Evolutionary conservation across 2,329 filamentous ascomycete genomes (phyloP), one percentile per base, ranked within the genome.

Genomic region (Fusarium gaditjirri): DNA sequence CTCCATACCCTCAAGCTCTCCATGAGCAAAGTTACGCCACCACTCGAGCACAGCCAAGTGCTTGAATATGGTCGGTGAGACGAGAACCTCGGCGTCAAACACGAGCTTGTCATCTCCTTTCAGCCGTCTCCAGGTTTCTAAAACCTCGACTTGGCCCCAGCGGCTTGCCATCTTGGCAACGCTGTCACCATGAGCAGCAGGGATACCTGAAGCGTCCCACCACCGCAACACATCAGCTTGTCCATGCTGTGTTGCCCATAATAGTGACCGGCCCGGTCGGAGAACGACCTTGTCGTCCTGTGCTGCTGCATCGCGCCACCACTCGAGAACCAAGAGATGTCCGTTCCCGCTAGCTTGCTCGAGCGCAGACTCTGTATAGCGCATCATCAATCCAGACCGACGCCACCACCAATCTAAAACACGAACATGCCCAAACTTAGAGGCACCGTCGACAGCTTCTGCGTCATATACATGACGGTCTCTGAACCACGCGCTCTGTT

Each of bases 331-430:
- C 11, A 90, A 84, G n/a, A 97, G 86, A 72, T 96, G 93, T 12
- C 95, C 94, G 77, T 94, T 92, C 7, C 91, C 91, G 65, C 92
- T 95, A 35, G 95, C 95, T 77, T 95, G 92, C 81, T 98, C 95
- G 23, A 98, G 88, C 0, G 95, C 94, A 9, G 91, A 88, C 79
- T 97, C 94, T 16, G 93, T 97, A 81, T 96, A 97, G 73, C 93
- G 92, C 25, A 98, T 86, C 5, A 91, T 90, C 4, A 98, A 86
- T 2, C 92, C 93, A 0, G 88, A 89, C 12, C 92, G 94, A 27
- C 92, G 88, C 79, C 93, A 92, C 95, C 95, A 98, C 93, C 94
- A 97, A 77, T 97, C 93, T 2, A 98, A 87, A 0, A 97, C 91
- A 71, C 93, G 89, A 19, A 97, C 88, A 75, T 94, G 96, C 8